Conservation (phyloP, 2,329 filamentous ascomycete genomes). For the Fonsecaea multimorphosa region DNA sequence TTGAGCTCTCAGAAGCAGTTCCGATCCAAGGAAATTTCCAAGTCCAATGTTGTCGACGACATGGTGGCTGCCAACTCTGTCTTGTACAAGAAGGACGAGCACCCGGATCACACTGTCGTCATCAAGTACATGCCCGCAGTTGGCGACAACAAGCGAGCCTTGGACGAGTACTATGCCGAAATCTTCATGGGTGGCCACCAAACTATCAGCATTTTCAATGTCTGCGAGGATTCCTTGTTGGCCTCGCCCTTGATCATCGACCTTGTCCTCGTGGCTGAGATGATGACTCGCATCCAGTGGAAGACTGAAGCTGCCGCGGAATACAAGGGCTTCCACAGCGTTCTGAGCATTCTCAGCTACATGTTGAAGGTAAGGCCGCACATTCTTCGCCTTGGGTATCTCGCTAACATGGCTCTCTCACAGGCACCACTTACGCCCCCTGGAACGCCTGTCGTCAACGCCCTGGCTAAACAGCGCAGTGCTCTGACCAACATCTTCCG, state of each 20-base stretch:
- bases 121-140: constrained; percentile 99
- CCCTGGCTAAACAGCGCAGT: constrained; percentile 92
- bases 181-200: constrained; percentile 99
- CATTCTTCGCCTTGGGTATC: background rate
- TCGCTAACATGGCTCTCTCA: constrained; percentile 16
- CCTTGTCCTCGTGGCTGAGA: constrained; percentile 87
- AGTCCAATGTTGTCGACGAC: constrained; percentile 98
- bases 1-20: constrained; percentile 97
- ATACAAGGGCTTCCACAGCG: constrained; percentile 94
- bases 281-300: constrained; percentile 99
- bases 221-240: constrained; percentile 96
- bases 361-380: constrained; percentile 75
- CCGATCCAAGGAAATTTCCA: constrained; percentile 99
- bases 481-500: constrained; percentile 98
- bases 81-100: constrained; percentile 88
- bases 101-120: constrained; percentile 97
- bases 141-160: constrained; percentile 96
- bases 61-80: constrained; percentile 97
- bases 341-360: constrained; percentile 96
- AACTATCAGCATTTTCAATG: constrained; percentile 97
- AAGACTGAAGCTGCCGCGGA: constrained; percentile 67
- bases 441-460: constrained; percentile 93
- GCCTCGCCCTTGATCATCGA: constrained; percentile 98
- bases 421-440: constrained; percentile 90
- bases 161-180: constrained; percentile 99